Evolutionary conservation across 768 basidiomycete species (phyloP), one percentile per base, ranked within the genome.

Genomic region (Rhodotorula taiwanensis): DNA sequence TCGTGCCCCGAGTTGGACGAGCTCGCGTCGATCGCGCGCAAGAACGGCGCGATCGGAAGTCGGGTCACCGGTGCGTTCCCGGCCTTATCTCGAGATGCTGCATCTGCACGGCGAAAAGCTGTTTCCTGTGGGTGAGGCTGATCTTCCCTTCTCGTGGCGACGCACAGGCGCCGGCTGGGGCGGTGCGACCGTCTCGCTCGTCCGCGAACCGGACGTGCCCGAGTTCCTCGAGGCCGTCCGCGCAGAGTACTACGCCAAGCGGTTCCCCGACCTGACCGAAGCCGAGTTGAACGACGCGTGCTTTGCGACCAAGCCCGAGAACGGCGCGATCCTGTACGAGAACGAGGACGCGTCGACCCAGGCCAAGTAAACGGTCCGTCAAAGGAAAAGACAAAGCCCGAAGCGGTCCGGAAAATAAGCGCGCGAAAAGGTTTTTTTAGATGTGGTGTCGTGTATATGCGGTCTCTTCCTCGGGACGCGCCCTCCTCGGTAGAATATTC

Each of bases 131-230:
- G 21, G 16, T 1, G 20, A 31, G 13, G 0, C 49, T 23, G 30
- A 20, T 7, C 33, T n/a, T 21, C 1, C 5, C n/a, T 41, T 9
- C 27, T 21, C 15, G 10, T 27, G 14, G 50, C 64, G 34, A 47
- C 25, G 36, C 41, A 9, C 18, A 87, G 87, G 88, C 33, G 89
- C 89, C 0, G 89, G 89, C 6, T 94, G 89, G 89, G 91, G 91
- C 42, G 90, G 90, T 9, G 91, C 89, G 72, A 87, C 86, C 0
- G 86, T 92, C 27, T 89, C 87, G 11, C 80, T 92, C 25, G 85
- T 92, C 21, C 80, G 82, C 11, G 85, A 86, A 71, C 75, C 77
- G 25, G 71, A 81, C 48, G 86, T 87, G 4, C 79, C 81, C 0
- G 64, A 71, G 13, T 92, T 93, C 74, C 84, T 90, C 49, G 72